Evolutionary conservation across 306 rosid species (phyloP).

Genomic region (Citrullus mucosospermus): DNA sequence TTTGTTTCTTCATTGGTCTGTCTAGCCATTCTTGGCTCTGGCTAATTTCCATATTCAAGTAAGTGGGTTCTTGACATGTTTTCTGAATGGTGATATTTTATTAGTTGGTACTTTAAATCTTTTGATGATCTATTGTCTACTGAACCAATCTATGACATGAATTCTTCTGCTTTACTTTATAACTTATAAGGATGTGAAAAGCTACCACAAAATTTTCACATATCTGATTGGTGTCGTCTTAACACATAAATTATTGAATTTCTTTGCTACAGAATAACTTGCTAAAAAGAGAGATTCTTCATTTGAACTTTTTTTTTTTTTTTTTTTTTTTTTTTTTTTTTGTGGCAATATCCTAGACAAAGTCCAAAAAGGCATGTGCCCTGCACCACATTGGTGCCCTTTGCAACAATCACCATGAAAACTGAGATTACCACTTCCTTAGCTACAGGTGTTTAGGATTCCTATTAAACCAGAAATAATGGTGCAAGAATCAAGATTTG

Average conservation of each 20-base stretch:
- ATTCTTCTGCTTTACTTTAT: not conserved
- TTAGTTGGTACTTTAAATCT: not conserved
- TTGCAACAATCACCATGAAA: not conserved
- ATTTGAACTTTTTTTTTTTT: not conserved
- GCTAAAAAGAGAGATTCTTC: not conserved
- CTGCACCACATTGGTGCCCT: not conserved
- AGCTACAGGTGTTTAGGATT: not conserved
- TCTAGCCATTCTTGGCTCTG: conserved; percentile 76
- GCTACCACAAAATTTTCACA: not conserved
- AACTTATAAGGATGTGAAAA: not conserved
- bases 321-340: not conserved
- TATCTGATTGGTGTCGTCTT: not conserved
- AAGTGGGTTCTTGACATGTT: conserved; percentile 7
- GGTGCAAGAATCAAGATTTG: not conserved
- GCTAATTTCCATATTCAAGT: conserved; percentile 71
- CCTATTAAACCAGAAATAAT: not conserved
- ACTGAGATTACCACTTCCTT: not conserved
- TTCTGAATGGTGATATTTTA: not conserved
- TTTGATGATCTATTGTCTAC: not conserved
- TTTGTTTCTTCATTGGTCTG: conserved; percentile 64
- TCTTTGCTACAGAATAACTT: not conserved
- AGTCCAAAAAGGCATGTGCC: not conserved
- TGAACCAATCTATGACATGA: not conserved
- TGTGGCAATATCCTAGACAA: not conserved
- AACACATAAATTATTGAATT: not conserved